Base-by-base conservation (phyloP, 352 stramenopile genomes). In the Pythium brassicae region DNA sequence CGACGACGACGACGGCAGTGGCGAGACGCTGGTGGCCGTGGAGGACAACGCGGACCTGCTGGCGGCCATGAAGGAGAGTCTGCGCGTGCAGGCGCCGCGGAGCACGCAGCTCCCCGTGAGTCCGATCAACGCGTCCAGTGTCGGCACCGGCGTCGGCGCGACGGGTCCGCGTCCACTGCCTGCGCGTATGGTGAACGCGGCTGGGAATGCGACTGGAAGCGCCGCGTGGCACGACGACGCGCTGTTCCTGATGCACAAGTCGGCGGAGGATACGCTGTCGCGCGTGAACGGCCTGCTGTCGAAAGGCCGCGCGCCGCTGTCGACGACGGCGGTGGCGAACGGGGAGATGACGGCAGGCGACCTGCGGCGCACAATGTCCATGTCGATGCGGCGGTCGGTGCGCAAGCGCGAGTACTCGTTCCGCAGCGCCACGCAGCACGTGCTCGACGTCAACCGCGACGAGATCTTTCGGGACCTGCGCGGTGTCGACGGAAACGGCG, bases 181-280 rank as follows among this genome's bases (percentile, higher is more conserved):
- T 23, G 40, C 39, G 39, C 6, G 14, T 3, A 22, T 23, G 39
- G 3, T 3, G 12, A 19, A 44, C 22, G 39, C 39, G 39, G 4
- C 14, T 20, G 12, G 15, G 39, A 20, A 22, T 44, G 39, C 14
- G 39, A 20, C 0, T 9, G 17, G 15, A 15, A 44, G 17, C 39
- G 14, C 39, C 10, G 53, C 59, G 7, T 88, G 68, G 69, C 68
- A 67, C 23, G 77, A 88, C 10, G 72, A 86, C 46, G 68, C 88
- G 23, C 50, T 86, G 5, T 68, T 73, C 19, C 64, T 78, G 39
- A 79, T 80, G 57, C 74, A 89, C 51, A 69, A 82, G 51, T 80
- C 68, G 20, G 80, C 76, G 0, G 69, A 89, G 53, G 76, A 89
- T 37, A 87, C 78, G 43, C 45, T 91, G 3, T 89, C 74, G 8